phyloP scores from a whole-genome alignment of 1,139 yeast species.

The Tardiomyces depauwii region DNA sequence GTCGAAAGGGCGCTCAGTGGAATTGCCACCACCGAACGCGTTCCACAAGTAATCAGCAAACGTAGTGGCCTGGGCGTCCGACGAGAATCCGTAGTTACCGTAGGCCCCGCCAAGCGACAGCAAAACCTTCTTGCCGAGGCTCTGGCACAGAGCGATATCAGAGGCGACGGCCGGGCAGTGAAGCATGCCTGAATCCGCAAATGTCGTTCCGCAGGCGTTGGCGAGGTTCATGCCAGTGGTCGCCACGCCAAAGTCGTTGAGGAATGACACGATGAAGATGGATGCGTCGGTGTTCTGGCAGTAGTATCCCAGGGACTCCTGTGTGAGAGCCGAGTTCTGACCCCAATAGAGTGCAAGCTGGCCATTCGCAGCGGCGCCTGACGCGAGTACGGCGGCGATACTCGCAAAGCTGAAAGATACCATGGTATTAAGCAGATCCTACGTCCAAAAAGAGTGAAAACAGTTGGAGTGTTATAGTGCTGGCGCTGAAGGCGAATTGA shows the following conservation, averaged over 20 bases:
- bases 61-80: slow-evolving; percentile 46
- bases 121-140: slow-evolving; percentile 56
- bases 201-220: slow-evolving; percentile 30
- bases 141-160: slow-evolving; percentile 68
- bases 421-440: not conserved
- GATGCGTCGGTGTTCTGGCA: slow-evolving; percentile 63
- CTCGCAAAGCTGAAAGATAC: not conserved
- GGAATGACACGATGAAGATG: slow-evolving; percentile 60
- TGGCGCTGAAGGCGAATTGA: too few species aligned
- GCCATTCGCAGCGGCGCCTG: slow-evolving; percentile 19
- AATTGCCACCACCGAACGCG: slow-evolving; percentile 66
- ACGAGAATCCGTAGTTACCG: slow-evolving; percentile 63
- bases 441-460: not conserved
- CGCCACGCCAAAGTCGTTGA: slow-evolving; percentile 41
- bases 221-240: slow-evolving; percentile 60
- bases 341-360: slow-evolving; percentile 82
- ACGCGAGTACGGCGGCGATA: not conserved
- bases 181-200: slow-evolving; percentile 14
- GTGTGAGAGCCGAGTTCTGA: slow-evolving; percentile 68
- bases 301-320: slow-evolving; percentile 51
- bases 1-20: slow-evolving; percentile 60
- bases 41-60: slow-evolving; percentile 77
- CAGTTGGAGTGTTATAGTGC: too few species aligned
- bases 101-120: slow-evolving; percentile 74
- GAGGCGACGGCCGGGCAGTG: slow-evolving; percentile 41